Evolutionary conservation across 1,139 yeast species (phyloP).

Genomic region (Scheffersomyces cryptocercus): DNA sequence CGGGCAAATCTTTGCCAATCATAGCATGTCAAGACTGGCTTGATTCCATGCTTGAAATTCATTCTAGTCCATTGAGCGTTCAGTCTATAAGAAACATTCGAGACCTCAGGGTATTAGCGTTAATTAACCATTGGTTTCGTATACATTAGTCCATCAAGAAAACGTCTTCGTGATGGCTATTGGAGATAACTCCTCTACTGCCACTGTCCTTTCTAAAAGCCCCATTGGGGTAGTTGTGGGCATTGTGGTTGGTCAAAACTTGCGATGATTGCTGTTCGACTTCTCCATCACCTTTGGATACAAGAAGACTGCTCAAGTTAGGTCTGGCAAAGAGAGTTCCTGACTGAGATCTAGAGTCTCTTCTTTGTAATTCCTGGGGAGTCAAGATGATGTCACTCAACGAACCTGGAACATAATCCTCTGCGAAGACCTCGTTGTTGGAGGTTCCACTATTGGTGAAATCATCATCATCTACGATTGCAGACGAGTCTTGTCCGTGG

Average conservation of each 20-base stretch:
- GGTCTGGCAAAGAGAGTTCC: slow-evolving; percentile 47
- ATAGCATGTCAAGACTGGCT: too few species aligned
- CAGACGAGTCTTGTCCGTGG: slow-evolving; percentile 11
- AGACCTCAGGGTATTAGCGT: too few species aligned
- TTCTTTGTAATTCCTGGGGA: slow-evolving; percentile 69
- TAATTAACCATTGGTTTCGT: too few species aligned
- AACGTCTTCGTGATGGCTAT: slow-evolving; percentile 23
- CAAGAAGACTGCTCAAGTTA: slow-evolving; percentile 15
- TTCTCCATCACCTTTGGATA: slow-evolving; percentile 6
- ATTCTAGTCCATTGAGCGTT: too few species aligned
- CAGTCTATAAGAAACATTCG: too few species aligned
- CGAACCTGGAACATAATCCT: slow-evolving; percentile 78
- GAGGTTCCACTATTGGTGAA: slow-evolving; percentile 9
- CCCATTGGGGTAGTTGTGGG: slow-evolving; percentile 10
- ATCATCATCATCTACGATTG: slow-evolving; percentile 20
- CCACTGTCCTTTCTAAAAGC: slow-evolving; percentile 11
- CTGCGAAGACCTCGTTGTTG: slow-evolving; percentile 48
- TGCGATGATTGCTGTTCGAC: slow-evolving; percentile 5
- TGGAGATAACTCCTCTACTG: slow-evolving; percentile 2
- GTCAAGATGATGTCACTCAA: slow-evolving; percentile 69
- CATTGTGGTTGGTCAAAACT: slow-evolving; percentile 4
- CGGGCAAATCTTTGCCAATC: too few species aligned
- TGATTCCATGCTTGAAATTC: too few species aligned
- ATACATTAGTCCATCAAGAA: slow-evolving; percentile 34
- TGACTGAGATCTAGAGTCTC: slow-evolving; percentile 60